Evolutionary conservation across 148 eudicot genomes (phyloP), one percentile per base, ranked within the genome.

Genomic region (Diospyros lotus): DNA sequence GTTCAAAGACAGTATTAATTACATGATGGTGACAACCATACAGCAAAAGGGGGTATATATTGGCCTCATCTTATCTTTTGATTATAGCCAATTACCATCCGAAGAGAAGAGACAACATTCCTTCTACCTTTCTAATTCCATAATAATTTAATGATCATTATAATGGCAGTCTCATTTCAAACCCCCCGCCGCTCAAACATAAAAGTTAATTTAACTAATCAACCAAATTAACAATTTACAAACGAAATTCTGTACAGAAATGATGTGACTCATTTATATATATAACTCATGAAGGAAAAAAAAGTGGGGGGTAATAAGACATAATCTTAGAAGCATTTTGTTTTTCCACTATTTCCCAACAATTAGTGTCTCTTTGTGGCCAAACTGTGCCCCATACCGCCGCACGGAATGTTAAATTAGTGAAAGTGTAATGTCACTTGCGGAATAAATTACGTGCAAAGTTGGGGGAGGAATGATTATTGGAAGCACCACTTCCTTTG

Each of bases 401-500:
- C 50, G 41, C 40, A 43, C 44, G 11, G 39, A 43, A 9, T 71
- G 63, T 9, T 55, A 41, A 46, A 48, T 28, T 50, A 68, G 15
- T 68, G 40, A 68, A 68, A 68, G 6, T 10, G 13, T 43, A 58
- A 42, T 71, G 38, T 46, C 74, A 71, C 64, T 71, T 71, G 74
- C 63, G n/a, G 13, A 11, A 13, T 64, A 40, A 2, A 2, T 64
- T 4, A 56, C 15, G 3, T 15, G 4, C 60, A 56, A 5, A 6
- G 8, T 6, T 14, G 66, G 65, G 28, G 9, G 54, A 46, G 55
- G 53, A 59, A 72, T 59, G 65, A 60, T 73, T 59, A 60, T 18
- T 60, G 66, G 66, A 73, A 73, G 66, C 75, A 43, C 75, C 75
- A 73, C 48, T 69, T 54, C 14, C 53, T 60, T 6, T 60, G 41